Percentiles rank a stretch among this genome's conserved stretches.
Evolutionary conservation across 441 rosid genomes (phyloP).

Genomic region (Breynia disticha): DNA sequence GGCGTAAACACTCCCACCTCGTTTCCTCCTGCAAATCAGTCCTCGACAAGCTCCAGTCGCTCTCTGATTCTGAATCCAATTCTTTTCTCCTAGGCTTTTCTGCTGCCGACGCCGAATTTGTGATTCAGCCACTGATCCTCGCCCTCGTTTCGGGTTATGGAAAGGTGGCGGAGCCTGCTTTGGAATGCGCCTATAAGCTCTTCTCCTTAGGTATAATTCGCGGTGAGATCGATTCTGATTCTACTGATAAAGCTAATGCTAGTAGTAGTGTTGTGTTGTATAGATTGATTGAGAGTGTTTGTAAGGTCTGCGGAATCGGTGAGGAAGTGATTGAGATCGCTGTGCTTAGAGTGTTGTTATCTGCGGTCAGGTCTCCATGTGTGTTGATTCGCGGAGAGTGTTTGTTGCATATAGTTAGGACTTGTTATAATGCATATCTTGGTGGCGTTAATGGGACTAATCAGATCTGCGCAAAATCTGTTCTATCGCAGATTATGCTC

Average conservation of each 20-base stretch:
- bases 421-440: conserved; percentile 85
- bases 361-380: conserved; percentile 64
- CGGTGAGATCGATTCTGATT: conserved; percentile 39
- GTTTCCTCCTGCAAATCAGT: conserved; percentile 79
- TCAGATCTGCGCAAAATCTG: conserved; percentile 94
- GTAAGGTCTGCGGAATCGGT: conserved; percentile 52
- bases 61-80: conserved; percentile 36
- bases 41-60: conserved; percentile 64
- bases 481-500: conserved; percentile 75
- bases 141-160: conserved; percentile 58
- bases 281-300: conserved; percentile 35
- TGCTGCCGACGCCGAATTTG: conserved; percentile 43
- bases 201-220: conserved; percentile 60
- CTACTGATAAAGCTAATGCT: neutral
- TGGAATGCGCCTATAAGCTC: conserved; percentile 64
- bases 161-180: conserved; percentile 78
- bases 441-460: conserved; percentile 74
- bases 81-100: conserved; percentile 55
- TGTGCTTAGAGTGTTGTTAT: conserved; percentile 65
- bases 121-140: conserved; percentile 55
- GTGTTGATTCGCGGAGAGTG: conserved; percentile 75
- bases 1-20: conserved; percentile 85
- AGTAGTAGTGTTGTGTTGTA: neutral
- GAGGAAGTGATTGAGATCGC: conserved; percentile 69
- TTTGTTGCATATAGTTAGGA: conserved; percentile 60